A percentile compares a stretch with the other conserved stretches of the same genome.
Evolutionary conservation across 768 basidiomycete species (phyloP).

Genomic region (Hortiboletus flavorubellus): DNA sequence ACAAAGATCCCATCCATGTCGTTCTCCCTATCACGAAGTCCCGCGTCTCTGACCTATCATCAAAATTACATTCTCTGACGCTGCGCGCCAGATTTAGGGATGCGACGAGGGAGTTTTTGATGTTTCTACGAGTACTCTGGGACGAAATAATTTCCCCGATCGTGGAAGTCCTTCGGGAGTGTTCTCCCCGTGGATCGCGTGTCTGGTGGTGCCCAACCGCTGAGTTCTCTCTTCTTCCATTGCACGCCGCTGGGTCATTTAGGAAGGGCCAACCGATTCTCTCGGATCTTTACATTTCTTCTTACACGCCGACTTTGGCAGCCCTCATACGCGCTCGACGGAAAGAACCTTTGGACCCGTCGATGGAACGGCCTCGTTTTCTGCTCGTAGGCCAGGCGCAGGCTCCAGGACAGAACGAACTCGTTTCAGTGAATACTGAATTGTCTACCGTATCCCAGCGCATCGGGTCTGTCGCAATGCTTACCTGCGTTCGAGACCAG

Average conservation of each 20-base stretch:
- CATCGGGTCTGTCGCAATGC: background rate
- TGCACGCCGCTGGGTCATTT: background rate
- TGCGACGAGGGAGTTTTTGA: background rate
- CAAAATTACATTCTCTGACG: background rate
- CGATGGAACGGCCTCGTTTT: background rate
- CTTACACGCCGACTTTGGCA: background rate
- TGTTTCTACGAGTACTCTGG: constrained; percentile 20
- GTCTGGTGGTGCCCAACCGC: constrained; percentile 17
- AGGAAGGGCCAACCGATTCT: background rate
- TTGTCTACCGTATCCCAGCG: background rate
- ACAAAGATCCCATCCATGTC: constrained; percentile 1
- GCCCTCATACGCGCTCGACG: background rate
- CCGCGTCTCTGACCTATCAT: background rate
- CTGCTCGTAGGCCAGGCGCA: constrained; percentile 1
- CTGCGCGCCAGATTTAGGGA: background rate
- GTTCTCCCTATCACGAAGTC: background rate
- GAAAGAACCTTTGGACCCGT: background rate
- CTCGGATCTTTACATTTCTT: background rate
- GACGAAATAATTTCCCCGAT: constrained; percentile 15
- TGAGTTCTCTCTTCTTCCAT: constrained; percentile 3
- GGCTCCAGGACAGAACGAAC: background rate
- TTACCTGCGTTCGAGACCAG: background rate
- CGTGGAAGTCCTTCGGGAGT: background rate
- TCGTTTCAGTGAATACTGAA: background rate
- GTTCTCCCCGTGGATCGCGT: background rate